Percentiles rank a stretch among this genome's conserved stretches.
Evolutionary conservation across 768 basidiomycete species (phyloP).

Genomic region (Lactifluus echinatus): DNA sequence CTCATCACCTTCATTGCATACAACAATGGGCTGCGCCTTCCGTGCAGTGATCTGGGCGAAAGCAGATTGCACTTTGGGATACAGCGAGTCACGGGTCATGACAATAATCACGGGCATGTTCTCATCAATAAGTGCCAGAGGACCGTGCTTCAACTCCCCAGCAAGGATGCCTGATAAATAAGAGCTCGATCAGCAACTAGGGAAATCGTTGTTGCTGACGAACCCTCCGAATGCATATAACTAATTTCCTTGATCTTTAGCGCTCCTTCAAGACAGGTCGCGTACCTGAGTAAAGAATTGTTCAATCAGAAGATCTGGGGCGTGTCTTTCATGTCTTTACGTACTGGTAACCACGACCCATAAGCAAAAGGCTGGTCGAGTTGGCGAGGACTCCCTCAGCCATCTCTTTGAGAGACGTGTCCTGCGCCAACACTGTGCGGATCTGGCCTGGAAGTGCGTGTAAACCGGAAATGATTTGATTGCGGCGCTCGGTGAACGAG

Average conservation of each 20-base stretch:
- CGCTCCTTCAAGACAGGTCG: constrained; percentile 96
- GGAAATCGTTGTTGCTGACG: constrained; percentile 8
- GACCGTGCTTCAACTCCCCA: constrained; percentile 98
- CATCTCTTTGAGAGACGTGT: constrained; percentile 68
- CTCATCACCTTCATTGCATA: constrained; percentile 90
- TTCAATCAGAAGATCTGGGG: background rate
- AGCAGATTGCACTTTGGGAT: constrained; percentile 96
- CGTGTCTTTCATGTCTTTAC: constrained; percentile 24
- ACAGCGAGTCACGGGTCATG: constrained; percentile 98
- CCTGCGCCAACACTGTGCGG: constrained; percentile 75
- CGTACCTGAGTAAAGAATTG: constrained; percentile 44
- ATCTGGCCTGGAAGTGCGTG: constrained; percentile 88
- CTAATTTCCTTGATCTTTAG: constrained; percentile 99
- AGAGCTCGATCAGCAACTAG: background rate
- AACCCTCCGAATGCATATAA: constrained; percentile 80
- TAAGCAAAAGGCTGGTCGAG: constrained; percentile 85
- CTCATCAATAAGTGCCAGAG: constrained; percentile 95
- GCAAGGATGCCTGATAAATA: constrained; percentile 72
- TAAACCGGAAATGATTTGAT: constrained; percentile 88
- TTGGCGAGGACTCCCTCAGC: constrained; percentile 67
- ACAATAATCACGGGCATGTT: constrained; percentile 98
- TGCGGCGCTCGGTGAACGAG: constrained; percentile 82
- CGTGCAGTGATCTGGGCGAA: constrained; percentile 96
- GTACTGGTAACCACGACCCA: constrained; percentile 97
- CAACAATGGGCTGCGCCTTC: constrained; percentile 89